Conservation (phyloP, 75 land plant genomes). For the Isoetes taiwanensis region DNA sequence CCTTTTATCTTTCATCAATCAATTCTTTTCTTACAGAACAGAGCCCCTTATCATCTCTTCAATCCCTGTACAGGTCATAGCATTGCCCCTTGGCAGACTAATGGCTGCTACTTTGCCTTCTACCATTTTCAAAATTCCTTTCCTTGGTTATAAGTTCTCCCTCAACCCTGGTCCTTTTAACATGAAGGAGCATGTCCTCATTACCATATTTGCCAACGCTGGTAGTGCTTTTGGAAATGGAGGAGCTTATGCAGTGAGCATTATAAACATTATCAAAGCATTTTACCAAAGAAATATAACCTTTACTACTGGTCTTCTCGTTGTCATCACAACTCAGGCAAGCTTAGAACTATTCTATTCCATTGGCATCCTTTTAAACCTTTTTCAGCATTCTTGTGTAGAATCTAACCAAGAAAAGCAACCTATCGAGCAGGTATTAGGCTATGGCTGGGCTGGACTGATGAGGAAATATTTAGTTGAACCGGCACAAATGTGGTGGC, state of each 20-base stretch:
- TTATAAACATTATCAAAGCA: constrained; percentile 54
- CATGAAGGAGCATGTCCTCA: constrained; percentile 77
- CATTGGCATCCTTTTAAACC: background rate
- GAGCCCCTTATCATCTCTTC: constrained; percentile 38
- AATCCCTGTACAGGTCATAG: constrained; percentile 36
- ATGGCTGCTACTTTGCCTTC: constrained; percentile 42
- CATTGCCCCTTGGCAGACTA: constrained; percentile 34
- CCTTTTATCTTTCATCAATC: constrained; percentile 40
- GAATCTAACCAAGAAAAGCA: background rate
- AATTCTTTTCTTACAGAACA: constrained; percentile 42
- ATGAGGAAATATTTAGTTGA: constrained; percentile 47
- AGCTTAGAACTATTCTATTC: background rate
- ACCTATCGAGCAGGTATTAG: constrained; percentile 31
- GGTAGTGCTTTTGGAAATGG: constrained; percentile 48
- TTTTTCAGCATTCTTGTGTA: background rate
- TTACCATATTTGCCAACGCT: constrained; percentile 71
- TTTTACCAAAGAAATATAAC: constrained; percentile 19
- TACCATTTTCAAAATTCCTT: constrained; percentile 11
- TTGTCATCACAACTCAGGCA: no score
- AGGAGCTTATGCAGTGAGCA: constrained; percentile 42
- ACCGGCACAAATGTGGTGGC: constrained; percentile 80
- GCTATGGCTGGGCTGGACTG: constrained; percentile 74
- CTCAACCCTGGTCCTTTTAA: constrained; percentile 67
- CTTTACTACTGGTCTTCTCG: no score
- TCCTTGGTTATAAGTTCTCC: constrained; percentile 18